Evolutionary conservation across 352 stramenopile genomes (phyloP).

Genomic region (Plasmopara halstedii): DNA sequence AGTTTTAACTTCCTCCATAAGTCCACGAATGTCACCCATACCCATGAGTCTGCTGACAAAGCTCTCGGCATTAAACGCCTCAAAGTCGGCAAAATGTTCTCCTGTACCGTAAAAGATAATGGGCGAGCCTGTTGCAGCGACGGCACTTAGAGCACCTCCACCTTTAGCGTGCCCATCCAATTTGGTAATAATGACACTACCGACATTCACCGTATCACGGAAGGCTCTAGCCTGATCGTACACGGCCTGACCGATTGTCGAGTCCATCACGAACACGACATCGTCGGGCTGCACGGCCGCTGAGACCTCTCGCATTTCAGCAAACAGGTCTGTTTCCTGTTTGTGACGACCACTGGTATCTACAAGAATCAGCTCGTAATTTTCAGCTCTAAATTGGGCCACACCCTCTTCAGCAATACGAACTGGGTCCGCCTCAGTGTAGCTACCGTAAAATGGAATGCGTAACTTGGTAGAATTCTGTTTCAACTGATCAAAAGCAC

Average conservation of each 20-base stretch:
- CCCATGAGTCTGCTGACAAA: slow-evolving; percentile 98
- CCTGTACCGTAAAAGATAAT: slow-evolving; percentile 98
- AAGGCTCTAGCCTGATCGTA: slow-evolving; percentile 96
- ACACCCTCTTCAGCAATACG: slow-evolving; percentile 97
- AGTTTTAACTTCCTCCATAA: slow-evolving; percentile 93
- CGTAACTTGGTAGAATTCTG: slow-evolving; percentile 98
- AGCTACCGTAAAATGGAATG: slow-evolving; percentile 98
- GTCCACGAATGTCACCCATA: slow-evolving; percentile 95
- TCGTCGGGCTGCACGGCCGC: slow-evolving; percentile 93
- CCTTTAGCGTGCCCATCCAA: slow-evolving; percentile 99
- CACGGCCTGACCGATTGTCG: slow-evolving; percentile 97
- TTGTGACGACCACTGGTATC: slow-evolving; percentile 98
- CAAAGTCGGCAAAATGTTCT: slow-evolving; percentile 98
- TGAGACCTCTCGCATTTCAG: slow-evolving; percentile 99
- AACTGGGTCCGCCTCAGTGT: slow-evolving; percentile 97
- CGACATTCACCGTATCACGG: slow-evolving; percentile 93
- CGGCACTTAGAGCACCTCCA: slow-evolving; percentile 94
- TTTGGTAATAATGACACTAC: slow-evolving; percentile 99
- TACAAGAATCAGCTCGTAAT: slow-evolving; percentile 99
- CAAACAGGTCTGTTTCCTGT: slow-evolving; percentile 97
- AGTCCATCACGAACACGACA: slow-evolving; percentile 99
- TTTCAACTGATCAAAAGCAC: slow-evolving; percentile 99
- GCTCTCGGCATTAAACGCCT: slow-evolving; percentile 95
- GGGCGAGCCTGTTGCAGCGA: slow-evolving; percentile 95
- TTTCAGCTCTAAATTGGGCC: slow-evolving; percentile 92